A percentile compares a stretch with the other conserved stretches of the same genome.
phyloP scores from a whole-genome alignment of 768 basidiomycete genomes.

The Agaricus bisporus region DNA sequence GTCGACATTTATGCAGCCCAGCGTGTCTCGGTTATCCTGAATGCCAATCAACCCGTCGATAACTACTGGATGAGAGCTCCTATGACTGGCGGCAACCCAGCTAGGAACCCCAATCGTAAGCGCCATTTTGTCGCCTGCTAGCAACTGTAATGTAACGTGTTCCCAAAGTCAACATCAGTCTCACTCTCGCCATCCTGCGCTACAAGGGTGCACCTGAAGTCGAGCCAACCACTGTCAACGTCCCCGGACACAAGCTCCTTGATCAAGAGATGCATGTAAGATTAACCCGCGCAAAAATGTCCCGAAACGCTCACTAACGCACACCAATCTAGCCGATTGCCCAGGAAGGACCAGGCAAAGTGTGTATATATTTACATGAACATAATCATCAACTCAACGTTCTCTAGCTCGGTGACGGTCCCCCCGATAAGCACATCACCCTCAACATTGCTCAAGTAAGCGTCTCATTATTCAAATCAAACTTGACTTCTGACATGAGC shows the following conservation, averaged over 20 bases:
- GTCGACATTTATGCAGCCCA: constrained; percentile 29
- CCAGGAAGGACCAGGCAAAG: neutral
- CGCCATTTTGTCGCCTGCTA: constrained; percentile 16
- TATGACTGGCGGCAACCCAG: constrained; percentile 28
- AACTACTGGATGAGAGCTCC: constrained; percentile 37
- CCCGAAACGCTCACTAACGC: constrained; percentile 3
- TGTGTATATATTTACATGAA: neutral
- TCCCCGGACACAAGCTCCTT: constrained; percentile 13
- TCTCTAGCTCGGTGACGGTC: constrained; percentile 4
- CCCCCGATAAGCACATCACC: constrained; percentile 4
- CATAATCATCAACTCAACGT: neutral
- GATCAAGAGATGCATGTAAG: constrained; percentile 6
- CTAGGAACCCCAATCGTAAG: constrained; percentile 8
- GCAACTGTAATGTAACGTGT: neutral
- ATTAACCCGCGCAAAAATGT: neutral
- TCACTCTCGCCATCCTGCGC: constrained; percentile 31
- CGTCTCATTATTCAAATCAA: neutral
- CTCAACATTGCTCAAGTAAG: neutral
- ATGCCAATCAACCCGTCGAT: constrained; percentile 14
- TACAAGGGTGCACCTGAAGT: constrained; percentile 31
- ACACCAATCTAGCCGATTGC: constrained; percentile 12
- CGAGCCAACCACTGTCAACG: constrained; percentile 24
- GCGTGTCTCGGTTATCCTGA: constrained; percentile 24
- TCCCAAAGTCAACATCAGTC: constrained; percentile 29
- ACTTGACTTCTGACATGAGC: neutral